phyloP scores from a whole-genome alignment of 78 protist species.

The Pigoraptor vietnamica region DNA sequence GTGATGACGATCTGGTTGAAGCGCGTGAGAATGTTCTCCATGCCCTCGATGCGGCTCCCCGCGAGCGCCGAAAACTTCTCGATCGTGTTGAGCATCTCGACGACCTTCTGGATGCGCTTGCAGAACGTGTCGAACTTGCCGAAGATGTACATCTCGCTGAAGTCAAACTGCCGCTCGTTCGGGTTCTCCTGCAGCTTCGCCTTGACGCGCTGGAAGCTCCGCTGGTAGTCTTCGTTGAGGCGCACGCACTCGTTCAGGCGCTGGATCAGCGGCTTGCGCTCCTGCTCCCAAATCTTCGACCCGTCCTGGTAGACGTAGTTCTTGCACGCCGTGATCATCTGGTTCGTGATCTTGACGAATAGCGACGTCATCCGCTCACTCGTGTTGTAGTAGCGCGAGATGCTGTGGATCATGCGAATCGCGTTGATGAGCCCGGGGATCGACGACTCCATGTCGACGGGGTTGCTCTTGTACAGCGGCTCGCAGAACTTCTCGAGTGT shows the following conservation, averaged over 20 bases:
- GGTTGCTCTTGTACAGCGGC: constrained; percentile 60
- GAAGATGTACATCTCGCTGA: constrained; percentile 53
- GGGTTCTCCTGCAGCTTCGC: constrained; percentile 34
- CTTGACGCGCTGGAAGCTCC: not conserved
- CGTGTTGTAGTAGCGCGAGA: constrained; percentile 73
- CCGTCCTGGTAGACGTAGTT: constrained; percentile 1
- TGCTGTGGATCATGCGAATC: constrained; percentile 60
- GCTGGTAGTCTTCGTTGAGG: constrained; percentile 40
- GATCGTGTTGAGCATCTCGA: constrained; percentile 51
- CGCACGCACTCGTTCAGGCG: constrained; percentile 25
- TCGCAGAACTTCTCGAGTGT: constrained; percentile 60
- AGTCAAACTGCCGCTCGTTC: constrained; percentile 54
- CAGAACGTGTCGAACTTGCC: constrained; percentile 71
- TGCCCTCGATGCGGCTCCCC: constrained; percentile 37
- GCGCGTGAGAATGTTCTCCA: constrained; percentile 29
- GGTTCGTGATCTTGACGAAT: constrained; percentile 78
- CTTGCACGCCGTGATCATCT: constrained; percentile 70
- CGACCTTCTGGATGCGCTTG: constrained; percentile 59
- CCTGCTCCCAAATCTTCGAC: constrained; percentile 39
- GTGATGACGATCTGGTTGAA: constrained; percentile 28
- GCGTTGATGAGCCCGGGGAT: constrained; percentile 61
- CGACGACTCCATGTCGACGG: constrained; percentile 36
- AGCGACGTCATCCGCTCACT: constrained; percentile 65
- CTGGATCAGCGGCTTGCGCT: not conserved
- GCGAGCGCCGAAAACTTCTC: constrained; percentile 47